Conservation (phyloP, 2,329 filamentous ascomycete genomes). For the Xylariales sp. region DNA sequence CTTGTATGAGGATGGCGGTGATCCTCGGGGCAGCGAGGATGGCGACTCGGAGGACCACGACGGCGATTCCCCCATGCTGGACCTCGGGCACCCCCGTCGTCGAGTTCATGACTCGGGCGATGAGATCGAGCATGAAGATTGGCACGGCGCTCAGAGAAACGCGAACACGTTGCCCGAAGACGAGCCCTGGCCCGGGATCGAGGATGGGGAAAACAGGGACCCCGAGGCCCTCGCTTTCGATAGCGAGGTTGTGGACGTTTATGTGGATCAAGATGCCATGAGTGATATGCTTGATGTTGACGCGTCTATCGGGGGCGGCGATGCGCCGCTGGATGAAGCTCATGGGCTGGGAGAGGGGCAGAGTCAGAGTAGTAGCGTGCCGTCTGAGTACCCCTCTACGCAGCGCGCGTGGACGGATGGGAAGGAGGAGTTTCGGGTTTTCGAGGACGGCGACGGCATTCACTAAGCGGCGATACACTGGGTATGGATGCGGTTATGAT, state of each 20-base stretch:
- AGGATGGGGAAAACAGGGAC: conserved; percentile 51
- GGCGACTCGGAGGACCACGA: conserved; percentile 20
- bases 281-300: conserved; percentile 16
- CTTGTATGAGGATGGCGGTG: conserved; percentile 31
- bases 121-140: conserved; percentile 12
- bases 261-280: conserved; percentile 17
- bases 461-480: too few relatives aligned
- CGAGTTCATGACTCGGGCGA: conserved; percentile 19
- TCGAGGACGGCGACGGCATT: conserved; percentile 12
- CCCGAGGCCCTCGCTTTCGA: conserved; percentile 23
- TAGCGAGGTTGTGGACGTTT: conserved; percentile 9
- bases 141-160: conserved; percentile 27
- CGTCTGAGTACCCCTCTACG: conserved; percentile 26
- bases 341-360: not conserved
- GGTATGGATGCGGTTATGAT: too few relatives aligned
- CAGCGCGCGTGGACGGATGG: conserved; percentile 19
- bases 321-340: too few relatives aligned
- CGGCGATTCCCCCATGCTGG: conserved; percentile 23
- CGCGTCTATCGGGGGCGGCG: conserved; percentile 6
- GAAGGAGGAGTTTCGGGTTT: conserved; percentile 16
- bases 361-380: conserved; percentile 14
- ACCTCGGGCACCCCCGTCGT: conserved; percentile 20
- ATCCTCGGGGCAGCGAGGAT: conserved; percentile 25
- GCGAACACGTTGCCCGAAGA: conserved; percentile 40
- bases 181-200: conserved; percentile 53